Percentiles rank a stretch among this genome's conserved stretches.
These are phyloP conservation scores for Russula foetens DNA, from an alignment of 768 basidiomycete species.

Conservation along the genomic window DNA sequence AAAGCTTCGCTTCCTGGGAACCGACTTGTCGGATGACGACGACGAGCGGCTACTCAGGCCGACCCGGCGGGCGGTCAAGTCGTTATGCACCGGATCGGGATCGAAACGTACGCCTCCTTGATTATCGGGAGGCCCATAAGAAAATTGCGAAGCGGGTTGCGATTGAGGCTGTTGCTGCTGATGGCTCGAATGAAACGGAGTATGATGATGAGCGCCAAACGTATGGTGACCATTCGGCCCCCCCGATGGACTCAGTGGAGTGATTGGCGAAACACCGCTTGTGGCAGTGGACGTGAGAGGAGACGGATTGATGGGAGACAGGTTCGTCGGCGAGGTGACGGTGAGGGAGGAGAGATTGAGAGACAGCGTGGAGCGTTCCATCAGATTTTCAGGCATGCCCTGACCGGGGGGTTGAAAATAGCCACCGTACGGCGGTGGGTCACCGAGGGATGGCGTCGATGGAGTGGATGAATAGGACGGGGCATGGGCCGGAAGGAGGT, in stretches of 20 bases:
- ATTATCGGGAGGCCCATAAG: conserved; percentile 37
- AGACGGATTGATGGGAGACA: conserved; percentile 53
- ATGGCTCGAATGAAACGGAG: conserved; percentile 28
- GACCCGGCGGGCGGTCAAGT: conserved; percentile 30
- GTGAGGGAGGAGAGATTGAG: conserved; percentile 62
- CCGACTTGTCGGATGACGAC: conserved; percentile 47
- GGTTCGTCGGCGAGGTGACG: conserved; percentile 57
- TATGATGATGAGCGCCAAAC: conserved; percentile 36
- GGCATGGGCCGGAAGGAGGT: conserved; percentile 20
- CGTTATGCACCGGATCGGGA: conserved; percentile 23
- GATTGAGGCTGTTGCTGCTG: conserved; percentile 23
- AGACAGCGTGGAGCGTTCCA: conserved; percentile 37
- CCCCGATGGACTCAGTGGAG: conserved; percentile 50
- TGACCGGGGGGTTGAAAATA: conserved; percentile 20
- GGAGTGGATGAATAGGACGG: conserved; percentile 17
- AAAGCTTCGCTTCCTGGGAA: conserved; percentile 64
- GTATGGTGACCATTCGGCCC: conserved; percentile 37
- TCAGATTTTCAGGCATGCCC: conserved; percentile 21
- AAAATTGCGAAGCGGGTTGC: conserved; percentile 31
- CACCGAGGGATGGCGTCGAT: conserved; percentile 18
- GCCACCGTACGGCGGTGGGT: conserved; percentile 19
- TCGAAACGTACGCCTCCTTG: conserved; percentile 28
- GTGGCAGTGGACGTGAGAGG: conserved; percentile 30
- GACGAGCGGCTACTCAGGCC: conserved; percentile 32
- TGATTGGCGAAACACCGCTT: conserved; percentile 35